These are phyloP conservation scores for Hymenotorrendiella dingleyae DNA, from an alignment of 2,329 filamentous ascomycete species.

Conservation along the genomic window DNA sequence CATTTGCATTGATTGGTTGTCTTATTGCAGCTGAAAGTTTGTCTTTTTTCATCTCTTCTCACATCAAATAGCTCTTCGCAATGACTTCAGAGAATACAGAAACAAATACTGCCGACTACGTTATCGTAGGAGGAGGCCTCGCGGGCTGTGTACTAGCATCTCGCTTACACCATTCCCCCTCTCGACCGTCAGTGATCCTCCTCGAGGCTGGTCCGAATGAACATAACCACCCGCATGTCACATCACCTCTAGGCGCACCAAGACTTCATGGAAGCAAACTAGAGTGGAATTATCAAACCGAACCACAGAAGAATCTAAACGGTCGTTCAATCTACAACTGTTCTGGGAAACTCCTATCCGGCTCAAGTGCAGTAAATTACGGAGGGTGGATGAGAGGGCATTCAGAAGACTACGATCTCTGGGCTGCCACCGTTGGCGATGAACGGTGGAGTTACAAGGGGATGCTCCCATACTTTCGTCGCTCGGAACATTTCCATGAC, in stretches of 20 bases:
- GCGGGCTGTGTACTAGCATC: constrained; percentile 33
- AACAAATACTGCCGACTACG: too few species aligned
- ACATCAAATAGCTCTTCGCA: too few species aligned
- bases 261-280: background rate
- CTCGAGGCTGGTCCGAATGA: background rate
- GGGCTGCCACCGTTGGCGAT: constrained; percentile 36
- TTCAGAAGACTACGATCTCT: constrained; percentile 39
- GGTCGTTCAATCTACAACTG: background rate
- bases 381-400: constrained; percentile 39
- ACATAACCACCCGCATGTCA: background rate
- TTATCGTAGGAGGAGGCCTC: constrained; percentile 34
- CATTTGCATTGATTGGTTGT: too few species aligned
- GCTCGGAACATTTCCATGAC: constrained; percentile 31
- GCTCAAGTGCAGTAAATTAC: constrained; percentile 33
- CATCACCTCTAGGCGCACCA: background rate
- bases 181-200: background rate
- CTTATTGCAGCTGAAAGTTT: too few species aligned
- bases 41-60: too few species aligned
- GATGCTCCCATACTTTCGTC: constrained; percentile 41
- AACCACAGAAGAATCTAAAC: background rate
- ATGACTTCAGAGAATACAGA: too few species aligned
- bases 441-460: constrained; percentile 40
- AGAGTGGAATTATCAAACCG: background rate
- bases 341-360: background rate
- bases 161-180: constrained; percentile 11